Base-by-base conservation (phyloP, 257 asterid genomes). In the Buddleja alternifolia region DNA sequence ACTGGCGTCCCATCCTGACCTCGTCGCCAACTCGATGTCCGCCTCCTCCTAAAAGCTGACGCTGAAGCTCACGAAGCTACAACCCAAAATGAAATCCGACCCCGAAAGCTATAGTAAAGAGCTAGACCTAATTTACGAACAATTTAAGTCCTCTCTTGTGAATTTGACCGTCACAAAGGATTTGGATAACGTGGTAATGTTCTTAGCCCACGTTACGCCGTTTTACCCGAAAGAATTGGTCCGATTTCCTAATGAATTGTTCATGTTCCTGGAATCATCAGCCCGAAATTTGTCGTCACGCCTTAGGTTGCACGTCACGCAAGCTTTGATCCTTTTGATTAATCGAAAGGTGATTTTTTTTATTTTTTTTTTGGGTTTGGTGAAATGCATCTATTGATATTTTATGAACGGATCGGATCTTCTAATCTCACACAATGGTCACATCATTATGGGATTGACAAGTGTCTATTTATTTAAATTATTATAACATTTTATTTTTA, bases 41-140 rank as follows among this genome's bases (percentile, higher is more conserved):
- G 84, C 96, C 2, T 86, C 78, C 4, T 69, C 94, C 4, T 89
- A 77, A 36, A 89, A 83, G 80, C 83, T 88, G 48, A 29, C 2
- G 34, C 34, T 1, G 34, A 87, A 79, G 74, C 89, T 90, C 11
- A 82, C 93, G 14, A 24, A 76, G 3, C 79, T 90, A 4, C 99
- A 88, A 39, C 84, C 95, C 48, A 90, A 83, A 20, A 93, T 93
- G 94, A 93, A 93, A 78, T 25, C 68, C 50, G 97, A 93, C 71
- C 96, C 96, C 4, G 96, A 90, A 72, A 96, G 97, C n/a, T 93
- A 90, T 56, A 74, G 45, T 2, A 62, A 88, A 40, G 98, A 90
- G 80, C 79, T 93, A 24, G 53, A 15, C 10, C 75, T 86, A 19
- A 66, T 93, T 10, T 88, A 88, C 86, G 75, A 64, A 39, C 97